Evolutionary conservation across 2,329 filamentous ascomycete genomes (phyloP), one percentile per base, ranked within the genome.

Genomic region (Trichophyton equinum): DNA sequence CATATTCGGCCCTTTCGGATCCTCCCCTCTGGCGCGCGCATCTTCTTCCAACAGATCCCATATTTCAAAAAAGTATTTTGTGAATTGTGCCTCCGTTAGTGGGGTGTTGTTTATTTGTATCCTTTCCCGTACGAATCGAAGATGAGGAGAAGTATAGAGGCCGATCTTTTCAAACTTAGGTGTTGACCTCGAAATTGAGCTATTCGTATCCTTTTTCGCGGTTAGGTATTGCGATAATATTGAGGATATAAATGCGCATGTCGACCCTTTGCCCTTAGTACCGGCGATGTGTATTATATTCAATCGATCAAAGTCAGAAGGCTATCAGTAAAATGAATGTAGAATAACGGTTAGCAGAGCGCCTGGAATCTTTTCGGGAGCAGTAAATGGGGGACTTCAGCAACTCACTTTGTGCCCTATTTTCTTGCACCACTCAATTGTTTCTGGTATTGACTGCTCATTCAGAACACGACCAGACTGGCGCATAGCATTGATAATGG

Each of bases 211-310:
- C 58, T 60, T 60, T 66, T 70, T 64, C 60, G 73, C 62, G 68
- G 77, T 68, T 1, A 77, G 72, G 69, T 86, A 86, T 66, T 86
- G 82, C 2, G 79, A 76, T n/a, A 96, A 78, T 64, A 95, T 88
- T 1, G 85, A 85, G 13, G 90, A 89, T 20, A 90, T 82, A 71
- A 91, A 92, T 8, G 91, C 87, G 65, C 88, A 89, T 0, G 90
- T 91, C 1, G 89, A 94, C 46, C 91, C 91, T 73, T 96, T 97
- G 25, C 92, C 92, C 73, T 96, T 97, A 3, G 91, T 96, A 11
- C 92, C 92, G 0, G 92, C 89, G 53, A 97, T 85, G 71, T 97
- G 92, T 63, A 97, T 84, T 65, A 80, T 76, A 62, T 82, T 85
- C 64, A 87, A 69, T 8, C 70, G 74, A 64, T 85, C 77, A 66